A percentile compares a stretch with the other conserved stretches of the same genome.
phyloP scores from a whole-genome alignment of 176 grass and related monocot species.

The Eragrostis nindensis region DNA sequence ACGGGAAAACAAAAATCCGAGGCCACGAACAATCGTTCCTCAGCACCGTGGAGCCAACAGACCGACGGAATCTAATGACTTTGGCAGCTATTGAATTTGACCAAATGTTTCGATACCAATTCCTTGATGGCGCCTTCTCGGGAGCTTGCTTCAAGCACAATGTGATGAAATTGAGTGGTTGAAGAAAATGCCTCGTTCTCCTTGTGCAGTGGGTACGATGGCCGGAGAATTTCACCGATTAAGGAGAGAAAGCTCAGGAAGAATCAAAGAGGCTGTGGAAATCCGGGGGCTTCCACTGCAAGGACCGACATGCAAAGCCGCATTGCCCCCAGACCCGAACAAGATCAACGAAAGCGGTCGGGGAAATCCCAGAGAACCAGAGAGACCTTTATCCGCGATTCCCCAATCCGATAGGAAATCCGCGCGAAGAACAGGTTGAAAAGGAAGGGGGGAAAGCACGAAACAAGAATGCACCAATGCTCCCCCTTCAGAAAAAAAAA shows the following conservation, averaged over 20 bases:
- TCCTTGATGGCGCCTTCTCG: not conserved
- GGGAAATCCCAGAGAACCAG: not conserved
- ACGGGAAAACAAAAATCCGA: not conserved
- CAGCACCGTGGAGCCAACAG: not conserved
- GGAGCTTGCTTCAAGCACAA: not conserved
- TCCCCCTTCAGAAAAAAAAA: not conserved
- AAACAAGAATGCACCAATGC: not conserved
- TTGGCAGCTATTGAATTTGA: not conserved
- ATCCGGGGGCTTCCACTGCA: slow-evolving; percentile 21
- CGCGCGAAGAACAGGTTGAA: not conserved
- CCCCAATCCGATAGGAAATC: slow-evolving; percentile 9
- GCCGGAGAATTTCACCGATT: slow-evolving; percentile 5
- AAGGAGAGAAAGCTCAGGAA: not conserved
- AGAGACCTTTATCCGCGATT: not conserved
- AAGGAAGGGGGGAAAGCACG: not conserved
- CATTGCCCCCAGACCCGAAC: not conserved
- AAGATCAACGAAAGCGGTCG: not conserved
- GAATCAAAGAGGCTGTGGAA: not conserved
- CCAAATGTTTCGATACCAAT: not conserved
- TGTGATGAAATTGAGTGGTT: not conserved
- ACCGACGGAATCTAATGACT: not conserved
- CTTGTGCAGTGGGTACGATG: not conserved
- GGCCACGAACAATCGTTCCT: not conserved
- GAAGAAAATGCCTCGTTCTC: not conserved
- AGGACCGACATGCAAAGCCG: slow-evolving; percentile 1